phyloP scores from a whole-genome alignment of 371 early-diverging fungal genomes.

The Mortierella sp. region DNA sequence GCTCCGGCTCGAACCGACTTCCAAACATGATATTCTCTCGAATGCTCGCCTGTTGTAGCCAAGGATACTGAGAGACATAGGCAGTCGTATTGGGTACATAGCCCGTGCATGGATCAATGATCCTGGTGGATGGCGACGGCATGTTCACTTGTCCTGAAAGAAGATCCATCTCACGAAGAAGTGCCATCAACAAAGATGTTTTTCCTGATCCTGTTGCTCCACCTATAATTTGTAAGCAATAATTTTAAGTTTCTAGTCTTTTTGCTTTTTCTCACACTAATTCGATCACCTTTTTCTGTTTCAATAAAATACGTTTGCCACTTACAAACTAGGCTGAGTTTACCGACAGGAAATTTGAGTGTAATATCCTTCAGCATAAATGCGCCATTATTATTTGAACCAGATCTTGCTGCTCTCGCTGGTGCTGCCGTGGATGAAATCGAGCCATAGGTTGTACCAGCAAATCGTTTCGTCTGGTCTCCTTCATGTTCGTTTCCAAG shows the following conservation, averaged over 20 bases:
- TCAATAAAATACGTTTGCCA: conserved; percentile 1
- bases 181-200: conserved; percentile 69
- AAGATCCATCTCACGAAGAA: conserved; percentile 71
- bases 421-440: too few species aligned
- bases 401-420: too few species aligned
- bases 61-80: conserved; percentile 85
- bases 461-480: too few species aligned
- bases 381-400: conserved; percentile 12
- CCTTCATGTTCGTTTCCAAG: too few species aligned
- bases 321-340: conserved; percentile 46
- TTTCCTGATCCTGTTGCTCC: conserved; percentile 75
- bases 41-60: conserved; percentile 87
- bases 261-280: conserved; percentile 4
- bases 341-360: conserved; percentile 38
- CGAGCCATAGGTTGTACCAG: too few species aligned
- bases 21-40: conserved; percentile 90
- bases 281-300: conserved; percentile 11
- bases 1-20: conserved; percentile 63
- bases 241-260: conserved; percentile 1
- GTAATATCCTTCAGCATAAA: conserved; percentile 39
- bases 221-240: conserved; percentile 19
- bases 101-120: conserved; percentile 21
- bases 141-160: conserved; percentile 57
- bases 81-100: conserved; percentile 66
- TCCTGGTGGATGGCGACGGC: conserved; percentile 51